These are phyloP conservation scores for Globisporangium spinosum DNA, from an alignment of 352 stramenopile species.

Conservation along the genomic window DNA sequence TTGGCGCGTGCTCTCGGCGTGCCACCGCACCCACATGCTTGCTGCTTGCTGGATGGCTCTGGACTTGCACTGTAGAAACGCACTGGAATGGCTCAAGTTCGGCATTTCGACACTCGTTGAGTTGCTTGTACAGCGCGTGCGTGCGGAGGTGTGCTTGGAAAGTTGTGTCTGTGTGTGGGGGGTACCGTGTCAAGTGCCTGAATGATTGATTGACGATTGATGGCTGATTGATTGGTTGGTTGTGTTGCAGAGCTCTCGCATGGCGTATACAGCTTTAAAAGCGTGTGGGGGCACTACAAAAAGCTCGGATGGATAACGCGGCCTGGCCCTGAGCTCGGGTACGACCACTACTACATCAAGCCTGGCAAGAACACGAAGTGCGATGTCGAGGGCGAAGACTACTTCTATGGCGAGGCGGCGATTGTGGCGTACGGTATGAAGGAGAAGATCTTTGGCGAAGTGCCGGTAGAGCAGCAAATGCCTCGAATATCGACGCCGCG, in stretches of 20 bases:
- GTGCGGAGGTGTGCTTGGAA: background rate
- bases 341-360: constrained; percentile 47
- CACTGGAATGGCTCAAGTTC: background rate
- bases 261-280: constrained; percentile 40
- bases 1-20: constrained; percentile 1
- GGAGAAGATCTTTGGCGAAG: constrained; percentile 31
- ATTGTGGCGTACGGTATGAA: constrained; percentile 30
- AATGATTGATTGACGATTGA: background rate
- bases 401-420: constrained; percentile 37
- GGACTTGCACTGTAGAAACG: background rate
- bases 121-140: background rate
- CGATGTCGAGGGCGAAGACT: constrained; percentile 32
- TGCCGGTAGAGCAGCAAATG: constrained; percentile 5
- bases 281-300: constrained; percentile 37
- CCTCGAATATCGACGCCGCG: background rate
- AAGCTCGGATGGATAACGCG: constrained; percentile 21
- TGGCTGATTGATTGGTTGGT: background rate
- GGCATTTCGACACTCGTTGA: background rate
- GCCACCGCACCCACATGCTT: background rate
- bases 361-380: constrained; percentile 25
- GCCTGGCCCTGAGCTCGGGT: constrained; percentile 25
- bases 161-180: background rate
- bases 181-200: background rate
- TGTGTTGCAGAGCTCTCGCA: constrained; percentile 27
- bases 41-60: background rate